Evolutionary conservation across 352 stramenopile species (phyloP).

Genomic region (Sclerospora graminicola): DNA sequence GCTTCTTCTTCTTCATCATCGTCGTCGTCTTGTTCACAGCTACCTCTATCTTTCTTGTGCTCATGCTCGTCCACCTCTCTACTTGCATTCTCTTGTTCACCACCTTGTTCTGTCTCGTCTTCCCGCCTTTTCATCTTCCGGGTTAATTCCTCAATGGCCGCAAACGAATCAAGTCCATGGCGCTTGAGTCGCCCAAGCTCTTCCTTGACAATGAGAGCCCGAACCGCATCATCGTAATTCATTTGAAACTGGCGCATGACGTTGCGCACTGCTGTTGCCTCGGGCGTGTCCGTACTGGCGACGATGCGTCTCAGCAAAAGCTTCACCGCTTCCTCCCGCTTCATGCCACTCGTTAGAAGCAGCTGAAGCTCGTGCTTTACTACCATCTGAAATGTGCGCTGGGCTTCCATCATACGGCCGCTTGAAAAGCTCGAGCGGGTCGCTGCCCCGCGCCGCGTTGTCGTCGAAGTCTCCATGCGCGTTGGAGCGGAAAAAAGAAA

Average conservation of each 20-base stretch:
- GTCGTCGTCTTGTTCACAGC: background rate
- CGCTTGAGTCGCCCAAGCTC: conserved; percentile 69
- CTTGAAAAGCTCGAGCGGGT: conserved; percentile 8
- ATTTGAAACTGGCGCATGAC: conserved; percentile 84
- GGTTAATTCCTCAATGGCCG: conserved; percentile 77
- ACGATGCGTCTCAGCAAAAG: conserved; percentile 69
- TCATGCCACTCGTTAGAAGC: conserved; percentile 37
- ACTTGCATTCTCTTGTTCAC: background rate
- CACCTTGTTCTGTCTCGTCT: conserved; percentile 2
- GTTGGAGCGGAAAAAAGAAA: conserved; percentile 17
- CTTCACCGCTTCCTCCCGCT: conserved; percentile 65
- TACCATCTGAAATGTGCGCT: conserved; percentile 57
- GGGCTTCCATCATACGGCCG: conserved; percentile 50
- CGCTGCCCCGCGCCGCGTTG: conserved; percentile 8
- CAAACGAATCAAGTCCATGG: conserved; percentile 69
- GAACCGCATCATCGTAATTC: conserved; percentile 77
- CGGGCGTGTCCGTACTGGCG: conserved; percentile 44
- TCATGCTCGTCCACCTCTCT: background rate
- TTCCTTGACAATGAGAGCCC: conserved; percentile 80
- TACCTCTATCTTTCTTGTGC: background rate
- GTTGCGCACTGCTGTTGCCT: conserved; percentile 46
- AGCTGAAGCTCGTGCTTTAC: conserved; percentile 75
- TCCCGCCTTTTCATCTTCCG: conserved; percentile 61
- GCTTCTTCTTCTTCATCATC: background rate
- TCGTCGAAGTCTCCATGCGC: conserved; percentile 17